These are phyloP conservation scores for Naganishia vaughanmartiniae DNA, from an alignment of 768 basidiomycete genomes.

Conservation along the genomic window DNA sequence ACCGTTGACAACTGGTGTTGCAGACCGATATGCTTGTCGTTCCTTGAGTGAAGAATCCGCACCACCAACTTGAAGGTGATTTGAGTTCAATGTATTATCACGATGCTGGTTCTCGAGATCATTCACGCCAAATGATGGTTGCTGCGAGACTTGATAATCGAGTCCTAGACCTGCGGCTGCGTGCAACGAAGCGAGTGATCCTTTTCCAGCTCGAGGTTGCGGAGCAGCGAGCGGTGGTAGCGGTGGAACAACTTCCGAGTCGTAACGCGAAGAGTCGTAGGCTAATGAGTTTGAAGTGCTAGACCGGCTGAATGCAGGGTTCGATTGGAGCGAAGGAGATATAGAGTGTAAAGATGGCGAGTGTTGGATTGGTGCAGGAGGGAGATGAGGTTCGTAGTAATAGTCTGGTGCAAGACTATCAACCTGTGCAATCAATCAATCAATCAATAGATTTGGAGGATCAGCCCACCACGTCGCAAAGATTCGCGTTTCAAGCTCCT, in stretches of 20 bases:
- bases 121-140: constrained; percentile 8
- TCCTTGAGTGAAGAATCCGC: constrained; percentile 12
- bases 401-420: constrained; percentile 14
- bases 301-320: neutral
- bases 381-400: constrained; percentile 13
- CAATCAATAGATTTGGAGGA: neutral
- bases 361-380: constrained; percentile 12
- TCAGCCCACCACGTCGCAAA: neutral
- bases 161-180: constrained; percentile 16
- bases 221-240: constrained; percentile 14
- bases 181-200: neutral
- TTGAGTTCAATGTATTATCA: neutral
- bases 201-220: constrained; percentile 2
- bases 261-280: constrained; percentile 1
- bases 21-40: constrained; percentile 17
- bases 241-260: neutral
- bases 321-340: neutral
- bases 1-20: constrained; percentile 11
- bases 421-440: constrained; percentile 16
- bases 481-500: constrained; percentile 2
- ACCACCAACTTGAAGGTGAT: constrained; percentile 6
- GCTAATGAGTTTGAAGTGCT: constrained; percentile 4
- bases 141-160: neutral
- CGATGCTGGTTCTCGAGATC: constrained; percentile 2
- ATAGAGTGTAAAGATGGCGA: constrained; percentile 9